Evolutionary conservation across 352 stramenopile species (phyloP).

Genomic region (Phytophthora sp.): DNA sequence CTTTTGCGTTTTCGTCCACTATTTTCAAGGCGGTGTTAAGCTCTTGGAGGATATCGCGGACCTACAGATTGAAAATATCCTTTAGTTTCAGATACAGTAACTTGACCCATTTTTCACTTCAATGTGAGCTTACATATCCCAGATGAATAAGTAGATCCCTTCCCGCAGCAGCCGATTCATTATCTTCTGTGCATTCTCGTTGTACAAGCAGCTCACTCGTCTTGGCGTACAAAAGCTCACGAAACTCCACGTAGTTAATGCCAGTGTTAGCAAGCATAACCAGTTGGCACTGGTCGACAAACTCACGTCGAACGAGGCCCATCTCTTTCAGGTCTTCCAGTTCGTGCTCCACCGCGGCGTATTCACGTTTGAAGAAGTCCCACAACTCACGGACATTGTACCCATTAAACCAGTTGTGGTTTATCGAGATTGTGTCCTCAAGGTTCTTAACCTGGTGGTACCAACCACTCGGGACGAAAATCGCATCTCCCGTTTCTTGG

Average conservation of each 20-base stretch:
- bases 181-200: neutral
- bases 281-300: slow-evolving; percentile 71
- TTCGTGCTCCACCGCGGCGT: slow-evolving; percentile 63
- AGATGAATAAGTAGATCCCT: slow-evolving; percentile 33
- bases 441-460: slow-evolving; percentile 96
- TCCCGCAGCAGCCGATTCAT: neutral
- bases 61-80: slow-evolving; percentile 19
- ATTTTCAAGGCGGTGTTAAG: slow-evolving; percentile 32
- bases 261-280: slow-evolving; percentile 83
- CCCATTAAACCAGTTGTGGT: slow-evolving; percentile 98
- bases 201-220: slow-evolving; percentile 39
- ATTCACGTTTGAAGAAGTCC: slow-evolving; percentile 73
- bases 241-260: slow-evolving; percentile 80
- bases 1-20: slow-evolving; percentile 20
- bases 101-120: neutral
- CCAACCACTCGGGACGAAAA: slow-evolving; percentile 98
- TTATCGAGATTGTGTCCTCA: slow-evolving; percentile 94
- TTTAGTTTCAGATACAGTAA: slow-evolving; percentile 5
- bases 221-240: slow-evolving; percentile 59
- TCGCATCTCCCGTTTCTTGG: slow-evolving; percentile 77
- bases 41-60: slow-evolving; percentile 40
- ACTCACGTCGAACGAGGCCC: slow-evolving; percentile 56
- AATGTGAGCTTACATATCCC: slow-evolving; percentile 28
- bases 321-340: slow-evolving; percentile 71
- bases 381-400: slow-evolving; percentile 74